A percentile compares a stretch with the other conserved stretches of the same genome.
Conservation (phyloP, 176 grass and related monocot genomes). For the Ananas comosus region DNA sequence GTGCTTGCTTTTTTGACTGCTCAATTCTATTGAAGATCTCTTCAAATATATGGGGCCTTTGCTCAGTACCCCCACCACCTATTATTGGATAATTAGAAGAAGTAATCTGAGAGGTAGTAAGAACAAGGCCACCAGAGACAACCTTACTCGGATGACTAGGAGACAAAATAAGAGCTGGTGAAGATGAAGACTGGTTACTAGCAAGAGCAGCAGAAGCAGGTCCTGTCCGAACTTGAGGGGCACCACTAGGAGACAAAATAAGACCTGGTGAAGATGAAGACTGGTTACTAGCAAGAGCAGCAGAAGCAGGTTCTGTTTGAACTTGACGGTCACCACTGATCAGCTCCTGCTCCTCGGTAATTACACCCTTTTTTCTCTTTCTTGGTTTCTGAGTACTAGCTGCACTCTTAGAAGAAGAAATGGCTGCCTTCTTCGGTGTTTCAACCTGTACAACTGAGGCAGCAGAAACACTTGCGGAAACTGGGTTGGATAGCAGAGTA, state of each 20-base stretch:
- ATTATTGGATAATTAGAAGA: constrained; percentile 41
- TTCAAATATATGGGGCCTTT: constrained; percentile 46
- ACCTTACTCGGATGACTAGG: constrained; percentile 40
- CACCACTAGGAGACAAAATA: constrained; percentile 28
- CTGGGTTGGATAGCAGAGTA: constrained; percentile 30
- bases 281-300: constrained; percentile 30
- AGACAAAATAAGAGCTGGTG: constrained; percentile 37
- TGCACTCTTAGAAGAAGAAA: constrained; percentile 46
- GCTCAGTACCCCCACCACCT: constrained; percentile 26
- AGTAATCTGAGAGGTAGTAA: constrained; percentile 35
- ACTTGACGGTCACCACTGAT: constrained; percentile 30
- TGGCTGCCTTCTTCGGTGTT: constrained; percentile 39
- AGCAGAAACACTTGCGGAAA: constrained; percentile 26
- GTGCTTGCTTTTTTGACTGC: constrained; percentile 54
- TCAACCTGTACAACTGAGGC: constrained; percentile 30
- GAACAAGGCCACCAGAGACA: constrained; percentile 35
- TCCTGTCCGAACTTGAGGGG: constrained; percentile 34
- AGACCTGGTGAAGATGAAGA: constrained; percentile 20
- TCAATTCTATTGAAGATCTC: constrained; percentile 41
- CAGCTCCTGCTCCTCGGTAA: constrained; percentile 33
- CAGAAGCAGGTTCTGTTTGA: constrained; percentile 30
- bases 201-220: constrained; percentile 31
- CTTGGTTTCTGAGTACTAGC: constrained; percentile 58
- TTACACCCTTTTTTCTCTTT: constrained; percentile 89
- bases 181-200: constrained; percentile 12